Conservation (phyloP, 2,329 filamentous ascomycete species). For the Hypocreales sp. region DNA sequence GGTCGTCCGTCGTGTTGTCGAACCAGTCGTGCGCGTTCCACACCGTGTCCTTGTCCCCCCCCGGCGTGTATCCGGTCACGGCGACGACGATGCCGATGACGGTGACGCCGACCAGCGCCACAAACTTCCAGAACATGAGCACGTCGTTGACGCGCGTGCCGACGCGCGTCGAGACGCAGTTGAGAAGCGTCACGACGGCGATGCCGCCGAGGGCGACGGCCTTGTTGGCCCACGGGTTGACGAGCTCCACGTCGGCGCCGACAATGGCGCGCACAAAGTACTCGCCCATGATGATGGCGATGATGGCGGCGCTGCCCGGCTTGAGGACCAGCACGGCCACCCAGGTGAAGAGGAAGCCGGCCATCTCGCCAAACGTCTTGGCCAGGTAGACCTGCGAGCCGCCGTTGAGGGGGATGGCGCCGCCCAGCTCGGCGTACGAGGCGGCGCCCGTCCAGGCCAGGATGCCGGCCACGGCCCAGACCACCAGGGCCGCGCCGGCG, state of each 20-base stretch:
- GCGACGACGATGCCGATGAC: slow-evolving; percentile 83
- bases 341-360: slow-evolving; percentile 93
- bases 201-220: slow-evolving; percentile 66
- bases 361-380: slow-evolving; percentile 90
- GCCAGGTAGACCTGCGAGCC: slow-evolving; percentile 86
- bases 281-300: slow-evolving; percentile 95
- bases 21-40: slow-evolving; percentile 90
- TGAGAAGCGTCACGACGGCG: slow-evolving; percentile 63
- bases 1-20: slow-evolving; percentile 62
- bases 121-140: slow-evolving; percentile 95
- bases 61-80: slow-evolving; percentile 64
- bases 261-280: slow-evolving; percentile 83
- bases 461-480: slow-evolving; percentile 83
- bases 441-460: slow-evolving; percentile 92
- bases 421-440: slow-evolving; percentile 89
- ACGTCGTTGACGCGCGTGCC: slow-evolving; percentile 78
- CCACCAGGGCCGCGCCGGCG: slow-evolving; percentile 74
- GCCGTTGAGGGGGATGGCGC: slow-evolving; percentile 89
- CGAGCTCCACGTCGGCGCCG: slow-evolving; percentile 67
- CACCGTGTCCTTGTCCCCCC: slow-evolving; percentile 59
- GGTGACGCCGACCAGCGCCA: slow-evolving; percentile 75
- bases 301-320: slow-evolving; percentile 84
- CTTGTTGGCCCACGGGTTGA: slow-evolving; percentile 84
- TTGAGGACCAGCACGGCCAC: slow-evolving; percentile 88
- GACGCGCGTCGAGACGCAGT: slow-evolving; percentile 79